Evolutionary conservation across 306 rosid genomes (phyloP).

Genomic region (Urtica urens): DNA sequence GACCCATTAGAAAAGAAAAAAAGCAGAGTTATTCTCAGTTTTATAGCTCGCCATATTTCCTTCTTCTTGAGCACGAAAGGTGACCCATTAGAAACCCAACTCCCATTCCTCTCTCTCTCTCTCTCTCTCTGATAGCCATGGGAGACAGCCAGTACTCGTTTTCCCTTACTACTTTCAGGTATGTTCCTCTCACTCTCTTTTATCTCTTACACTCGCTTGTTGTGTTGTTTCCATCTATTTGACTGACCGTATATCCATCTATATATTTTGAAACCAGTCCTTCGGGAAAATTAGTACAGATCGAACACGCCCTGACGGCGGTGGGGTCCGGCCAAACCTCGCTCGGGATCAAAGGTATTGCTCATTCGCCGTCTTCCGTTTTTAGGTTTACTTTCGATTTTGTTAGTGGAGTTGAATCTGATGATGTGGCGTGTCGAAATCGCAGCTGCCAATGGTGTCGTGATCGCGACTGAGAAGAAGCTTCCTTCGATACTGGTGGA

Average conservation of each 20-base stretch:
- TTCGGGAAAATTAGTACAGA: conserved; percentile 94
- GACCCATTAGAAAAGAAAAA: too few relatives aligned
- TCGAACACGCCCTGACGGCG: conserved; percentile 95
- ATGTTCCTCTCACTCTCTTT: background rate
- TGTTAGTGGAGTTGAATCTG: background rate
- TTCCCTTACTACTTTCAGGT: conserved; percentile 52
- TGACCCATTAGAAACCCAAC: background rate
- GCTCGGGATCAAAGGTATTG: conserved; percentile 80
- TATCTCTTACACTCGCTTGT: background rate
- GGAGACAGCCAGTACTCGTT: conserved; percentile 46
- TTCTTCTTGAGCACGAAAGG: conserved; percentile 24
- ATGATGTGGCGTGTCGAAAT: conserved; percentile 13
- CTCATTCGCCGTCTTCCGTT: background rate
- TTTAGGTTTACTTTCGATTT: background rate
- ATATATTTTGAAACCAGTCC: conserved; percentile 43
- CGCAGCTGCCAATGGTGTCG: conserved; percentile 94
- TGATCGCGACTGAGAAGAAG: conserved; percentile 95
- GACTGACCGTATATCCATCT: background rate
- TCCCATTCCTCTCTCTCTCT: background rate
- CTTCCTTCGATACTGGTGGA: conserved; percentile 90
- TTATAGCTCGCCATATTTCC: too few relatives aligned
- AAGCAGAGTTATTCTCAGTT: too few relatives aligned
- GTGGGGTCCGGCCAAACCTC: conserved; percentile 98
- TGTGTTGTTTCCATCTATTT: background rate
- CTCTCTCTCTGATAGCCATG: conserved; percentile 18